Conservation (phyloP, 164 flowering plant species). For the Liquidambar formosana region DNA sequence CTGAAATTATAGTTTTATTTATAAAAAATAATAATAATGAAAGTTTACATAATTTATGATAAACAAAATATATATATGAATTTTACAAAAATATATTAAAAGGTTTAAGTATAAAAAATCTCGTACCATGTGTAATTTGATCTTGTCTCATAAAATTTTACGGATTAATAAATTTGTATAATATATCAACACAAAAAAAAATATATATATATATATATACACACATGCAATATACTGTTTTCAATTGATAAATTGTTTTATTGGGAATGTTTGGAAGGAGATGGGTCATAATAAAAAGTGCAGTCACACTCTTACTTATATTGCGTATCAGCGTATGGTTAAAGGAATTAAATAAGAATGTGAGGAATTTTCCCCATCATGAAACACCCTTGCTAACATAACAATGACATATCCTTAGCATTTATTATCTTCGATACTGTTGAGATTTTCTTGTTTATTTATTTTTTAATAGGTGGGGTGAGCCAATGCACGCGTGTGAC, state of each 20-base stretch:
- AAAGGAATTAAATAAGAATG: slow-evolving; percentile 3
- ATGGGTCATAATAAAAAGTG: not conserved
- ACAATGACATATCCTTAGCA: slow-evolving; percentile 4
- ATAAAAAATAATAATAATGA: too few relatives aligned
- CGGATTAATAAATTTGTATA: too few relatives aligned
- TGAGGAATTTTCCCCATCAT: slow-evolving; percentile 10
- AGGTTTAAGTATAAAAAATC: too few relatives aligned
- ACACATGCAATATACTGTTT: too few relatives aligned
- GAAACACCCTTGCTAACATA: slow-evolving; percentile 1
- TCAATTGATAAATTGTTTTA: not conserved
- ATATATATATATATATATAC: too few relatives aligned
- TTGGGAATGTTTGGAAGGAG: slow-evolving; percentile 12
- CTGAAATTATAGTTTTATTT: too few relatives aligned
- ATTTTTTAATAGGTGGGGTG: not conserved
- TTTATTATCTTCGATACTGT: not conserved
- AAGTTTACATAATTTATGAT: too few relatives aligned
- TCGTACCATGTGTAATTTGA: too few relatives aligned
- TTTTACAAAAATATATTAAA: too few relatives aligned
- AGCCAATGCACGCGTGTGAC: slow-evolving; percentile 14
- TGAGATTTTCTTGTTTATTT: slow-evolving; percentile 2
- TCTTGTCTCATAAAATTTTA: too few relatives aligned
- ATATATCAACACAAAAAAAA: too few relatives aligned
- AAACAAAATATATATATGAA: too few relatives aligned
- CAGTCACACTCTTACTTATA: not conserved
- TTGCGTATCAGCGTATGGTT: slow-evolving; percentile 6